Conservation (phyloP, 208 protist genomes). For the Trichomonas vaginalis region DNA sequence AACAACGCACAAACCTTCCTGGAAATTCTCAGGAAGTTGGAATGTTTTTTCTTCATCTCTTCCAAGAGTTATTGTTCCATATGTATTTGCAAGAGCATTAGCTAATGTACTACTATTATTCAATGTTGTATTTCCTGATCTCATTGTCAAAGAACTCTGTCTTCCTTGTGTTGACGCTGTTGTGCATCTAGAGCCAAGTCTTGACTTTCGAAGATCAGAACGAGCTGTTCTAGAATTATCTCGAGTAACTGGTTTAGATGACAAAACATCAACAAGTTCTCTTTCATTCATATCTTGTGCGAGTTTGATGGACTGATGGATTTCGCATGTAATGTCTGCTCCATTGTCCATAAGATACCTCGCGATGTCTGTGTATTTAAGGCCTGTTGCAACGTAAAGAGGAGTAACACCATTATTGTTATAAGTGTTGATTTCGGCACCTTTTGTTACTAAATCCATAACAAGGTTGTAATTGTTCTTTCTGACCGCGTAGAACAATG, state of each 20-base stretch:
- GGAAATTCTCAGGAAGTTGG: neutral
- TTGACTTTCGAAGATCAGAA: neutral
- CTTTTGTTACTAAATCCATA: neutral
- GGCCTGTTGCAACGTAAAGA: neutral
- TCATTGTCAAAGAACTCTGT: neutral
- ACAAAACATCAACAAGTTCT: neutral
- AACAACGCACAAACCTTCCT: neutral
- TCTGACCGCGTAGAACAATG: neutral
- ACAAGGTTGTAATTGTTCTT: neutral
- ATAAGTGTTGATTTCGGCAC: neutral
- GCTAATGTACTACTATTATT: neutral
- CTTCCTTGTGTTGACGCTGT: neutral
- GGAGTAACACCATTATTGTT: neutral
- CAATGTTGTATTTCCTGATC: neutral
- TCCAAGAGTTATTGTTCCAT: no score
- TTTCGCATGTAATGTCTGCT: neutral
- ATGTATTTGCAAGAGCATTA: neutral
- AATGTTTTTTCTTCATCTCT: neutral
- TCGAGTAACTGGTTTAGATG: neutral
- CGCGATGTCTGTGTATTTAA: neutral
- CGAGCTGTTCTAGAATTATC: neutral
- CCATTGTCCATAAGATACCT: neutral
- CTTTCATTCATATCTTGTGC: neutral
- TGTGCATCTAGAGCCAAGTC: neutral
- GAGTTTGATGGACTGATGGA: neutral